A percentile compares a stretch with the other conserved stretches of the same genome.
These are phyloP conservation scores for Blechomonas ayalai DNA, from an alignment of 208 protist genomes.

Conservation along the genomic window DNA sequence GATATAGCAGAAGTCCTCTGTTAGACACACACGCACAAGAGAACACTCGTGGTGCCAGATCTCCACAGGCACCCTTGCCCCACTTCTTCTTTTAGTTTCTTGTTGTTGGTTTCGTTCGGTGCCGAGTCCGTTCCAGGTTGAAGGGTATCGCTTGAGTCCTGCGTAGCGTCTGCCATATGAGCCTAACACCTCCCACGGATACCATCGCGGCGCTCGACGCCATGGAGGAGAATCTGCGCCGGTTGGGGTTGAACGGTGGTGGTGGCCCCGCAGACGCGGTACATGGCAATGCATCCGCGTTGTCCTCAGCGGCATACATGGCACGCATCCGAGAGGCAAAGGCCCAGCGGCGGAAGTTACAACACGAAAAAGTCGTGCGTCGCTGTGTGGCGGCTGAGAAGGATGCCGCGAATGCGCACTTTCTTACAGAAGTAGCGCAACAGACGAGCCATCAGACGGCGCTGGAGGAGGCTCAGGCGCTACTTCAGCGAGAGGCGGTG, in stretches of 20 bases:
- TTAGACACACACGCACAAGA: background rate
- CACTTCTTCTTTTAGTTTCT: background rate
- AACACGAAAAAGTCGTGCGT: slow-evolving; percentile 52
- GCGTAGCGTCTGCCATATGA: background rate
- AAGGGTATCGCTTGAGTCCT: too few species aligned
- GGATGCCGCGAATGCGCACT: slow-evolving; percentile 19
- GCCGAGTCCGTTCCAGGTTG: background rate
- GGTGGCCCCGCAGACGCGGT: slow-evolving; percentile 1
- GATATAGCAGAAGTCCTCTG: too few species aligned
- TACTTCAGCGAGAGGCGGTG: slow-evolving; percentile 25
- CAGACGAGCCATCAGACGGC: slow-evolving; percentile 17
- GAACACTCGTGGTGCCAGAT: background rate
- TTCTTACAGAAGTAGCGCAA: slow-evolving; percentile 11
- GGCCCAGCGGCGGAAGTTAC: slow-evolving; percentile 34
- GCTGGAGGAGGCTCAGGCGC: slow-evolving; percentile 19
- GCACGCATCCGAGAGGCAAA: slow-evolving; percentile 38
- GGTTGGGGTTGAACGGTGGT: slow-evolving; percentile 40
- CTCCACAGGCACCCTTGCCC: background rate
- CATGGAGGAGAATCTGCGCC: slow-evolving; percentile 77
- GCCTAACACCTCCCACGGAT: slow-evolving; percentile 10
- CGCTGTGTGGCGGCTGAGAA: slow-evolving; percentile 41
- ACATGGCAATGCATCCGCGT: slow-evolving; percentile 1
- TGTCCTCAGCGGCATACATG: slow-evolving; percentile 36
- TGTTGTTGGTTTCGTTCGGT: background rate
- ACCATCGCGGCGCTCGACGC: slow-evolving; percentile 36